Percentiles rank a stretch among this genome's conserved stretches.
Conservation (phyloP, 805 yeast species). For the Lachancea waltii region DNA sequence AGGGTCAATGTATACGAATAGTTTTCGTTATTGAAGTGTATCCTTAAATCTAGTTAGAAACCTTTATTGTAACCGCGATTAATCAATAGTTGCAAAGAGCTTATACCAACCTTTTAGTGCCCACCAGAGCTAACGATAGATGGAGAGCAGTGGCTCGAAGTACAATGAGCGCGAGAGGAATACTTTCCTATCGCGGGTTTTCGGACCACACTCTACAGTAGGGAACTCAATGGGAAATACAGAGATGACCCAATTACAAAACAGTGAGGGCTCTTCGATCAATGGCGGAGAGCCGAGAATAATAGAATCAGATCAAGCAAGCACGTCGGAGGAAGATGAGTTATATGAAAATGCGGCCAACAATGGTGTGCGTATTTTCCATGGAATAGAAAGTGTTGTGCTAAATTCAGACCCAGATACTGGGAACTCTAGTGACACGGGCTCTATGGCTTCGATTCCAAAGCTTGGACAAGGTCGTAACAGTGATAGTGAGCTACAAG, state of each 20-base stretch:
- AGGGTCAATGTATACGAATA: too few relatives aligned
- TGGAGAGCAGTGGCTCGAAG: conserved; percentile 8
- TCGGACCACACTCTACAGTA: conserved; percentile 30
- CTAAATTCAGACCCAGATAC: conserved; percentile 6
- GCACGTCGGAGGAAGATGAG: conserved; percentile 26
- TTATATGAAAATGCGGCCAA: conserved; percentile 8
- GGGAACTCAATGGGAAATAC: conserved; percentile 22
- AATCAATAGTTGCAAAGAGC: neutral
- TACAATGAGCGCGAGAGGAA: conserved; percentile 16
- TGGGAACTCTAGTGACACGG: conserved; percentile 3
- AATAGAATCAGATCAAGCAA: conserved; percentile 32
- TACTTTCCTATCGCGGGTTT: conserved; percentile 30
- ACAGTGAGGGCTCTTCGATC: conserved; percentile 9
- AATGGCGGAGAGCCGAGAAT: conserved; percentile 20
- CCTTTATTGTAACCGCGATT: too few relatives aligned
- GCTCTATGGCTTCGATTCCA: conserved; percentile 16
- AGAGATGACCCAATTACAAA: conserved; percentile 22
- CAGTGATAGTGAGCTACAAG: conserved; percentile 5
- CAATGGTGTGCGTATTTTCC: conserved; percentile 2
- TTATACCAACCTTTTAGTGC: neutral
- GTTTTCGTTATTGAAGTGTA: too few relatives aligned
- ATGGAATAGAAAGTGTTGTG: conserved; percentile 7
- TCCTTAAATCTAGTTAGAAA: too few relatives aligned
- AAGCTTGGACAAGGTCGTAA: conserved; percentile 25
- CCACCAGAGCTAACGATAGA: neutral